Percentiles rank a stretch among this genome's conserved stretches.
These are phyloP conservation scores for Pterocarpus macrocarpus DNA, from an alignment of 306 rosid genomes.

Conservation along the genomic window DNA sequence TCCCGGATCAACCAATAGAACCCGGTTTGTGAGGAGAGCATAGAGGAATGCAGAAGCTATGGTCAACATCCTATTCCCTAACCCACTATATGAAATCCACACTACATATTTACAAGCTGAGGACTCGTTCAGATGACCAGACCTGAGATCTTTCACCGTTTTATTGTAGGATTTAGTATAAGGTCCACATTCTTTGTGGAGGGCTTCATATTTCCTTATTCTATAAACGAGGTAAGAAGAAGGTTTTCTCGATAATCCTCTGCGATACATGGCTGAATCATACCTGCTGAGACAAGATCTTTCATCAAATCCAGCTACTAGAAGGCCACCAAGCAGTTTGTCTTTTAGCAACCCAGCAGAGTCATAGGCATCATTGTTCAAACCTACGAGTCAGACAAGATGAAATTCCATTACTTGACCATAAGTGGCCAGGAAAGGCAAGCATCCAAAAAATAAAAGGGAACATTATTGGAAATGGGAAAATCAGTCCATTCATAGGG, in stretches of 20 bases:
- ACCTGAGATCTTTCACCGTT: conserved; percentile 58
- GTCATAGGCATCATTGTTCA: too few relatives aligned
- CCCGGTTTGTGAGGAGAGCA: conserved; percentile 75
- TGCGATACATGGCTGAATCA: conserved; percentile 51
- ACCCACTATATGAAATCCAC: conserved; percentile 79
- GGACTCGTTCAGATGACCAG: conserved; percentile 52
- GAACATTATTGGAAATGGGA: too few relatives aligned
- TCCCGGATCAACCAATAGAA: conserved; percentile 80
- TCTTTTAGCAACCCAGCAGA: conserved; percentile 48
- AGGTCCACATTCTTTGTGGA: conserved; percentile 73
- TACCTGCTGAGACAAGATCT: conserved; percentile 70
- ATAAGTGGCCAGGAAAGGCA: not conserved
- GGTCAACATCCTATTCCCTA: conserved; percentile 78
- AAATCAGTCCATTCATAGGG: too few relatives aligned
- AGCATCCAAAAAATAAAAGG: not conserved
- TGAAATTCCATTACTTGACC: conserved; percentile 32
- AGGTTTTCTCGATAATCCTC: conserved; percentile 56
- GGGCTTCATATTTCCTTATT: conserved; percentile 74
- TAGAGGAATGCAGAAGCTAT: conserved; percentile 75
- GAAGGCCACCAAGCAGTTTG: conserved; percentile 66
- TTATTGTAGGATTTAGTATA: conserved; percentile 65
- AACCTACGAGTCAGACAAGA: conserved; percentile 18
- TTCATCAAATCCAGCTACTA: conserved; percentile 64
- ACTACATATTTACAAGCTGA: conserved; percentile 65
- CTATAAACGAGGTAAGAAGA: conserved; percentile 67